phyloP scores from a whole-genome alignment of 2,329 filamentous ascomycete genomes.

The Fusarium fujikuroi region DNA sequence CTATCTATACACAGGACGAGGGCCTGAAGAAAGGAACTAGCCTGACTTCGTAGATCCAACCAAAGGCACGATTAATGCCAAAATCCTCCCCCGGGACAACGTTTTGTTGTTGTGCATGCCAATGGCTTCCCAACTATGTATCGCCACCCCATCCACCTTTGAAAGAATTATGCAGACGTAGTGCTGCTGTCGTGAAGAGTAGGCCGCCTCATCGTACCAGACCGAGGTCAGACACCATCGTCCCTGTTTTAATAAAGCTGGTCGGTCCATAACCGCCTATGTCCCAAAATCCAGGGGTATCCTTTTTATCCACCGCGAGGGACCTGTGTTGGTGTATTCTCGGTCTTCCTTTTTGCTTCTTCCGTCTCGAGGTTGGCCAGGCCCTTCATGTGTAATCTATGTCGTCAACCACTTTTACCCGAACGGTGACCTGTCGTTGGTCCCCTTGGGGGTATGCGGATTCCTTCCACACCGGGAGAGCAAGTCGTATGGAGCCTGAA shows the following conservation, averaged over 20 bases:
- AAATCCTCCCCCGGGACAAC: conserved; percentile 40
- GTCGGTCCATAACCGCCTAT: conserved; percentile 27
- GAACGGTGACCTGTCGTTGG: conserved; percentile 35
- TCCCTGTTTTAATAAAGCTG: conserved; percentile 35
- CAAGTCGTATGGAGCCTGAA: conserved; percentile 38
- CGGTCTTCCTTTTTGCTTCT: conserved; percentile 45
- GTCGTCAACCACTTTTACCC: conserved; percentile 43
- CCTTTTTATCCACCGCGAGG: conserved; percentile 42
- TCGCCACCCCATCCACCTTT: conserved; percentile 33
- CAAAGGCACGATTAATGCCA: conserved; percentile 36
- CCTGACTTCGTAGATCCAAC: conserved; percentile 39
- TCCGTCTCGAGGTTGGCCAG: conserved; percentile 45
- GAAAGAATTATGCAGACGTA: conserved; percentile 48
- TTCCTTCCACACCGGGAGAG: conserved; percentile 32
- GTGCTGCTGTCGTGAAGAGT: conserved; percentile 43
- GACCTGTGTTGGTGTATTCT: conserved; percentile 49
- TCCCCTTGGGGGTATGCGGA: conserved; percentile 29
- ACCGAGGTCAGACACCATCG: conserved; percentile 43
- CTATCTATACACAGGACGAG: conserved; percentile 52
- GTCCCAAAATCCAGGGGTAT: conserved; percentile 41
- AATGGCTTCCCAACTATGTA: conserved; percentile 14
- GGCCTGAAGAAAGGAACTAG: conserved; percentile 39
- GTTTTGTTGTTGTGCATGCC: conserved; percentile 13
- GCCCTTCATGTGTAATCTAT: conserved; percentile 43
- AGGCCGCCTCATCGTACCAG: conserved; percentile 46